Conservation (phyloP, 352 stramenopile species). For the Aphanomyces invadans region DNA sequence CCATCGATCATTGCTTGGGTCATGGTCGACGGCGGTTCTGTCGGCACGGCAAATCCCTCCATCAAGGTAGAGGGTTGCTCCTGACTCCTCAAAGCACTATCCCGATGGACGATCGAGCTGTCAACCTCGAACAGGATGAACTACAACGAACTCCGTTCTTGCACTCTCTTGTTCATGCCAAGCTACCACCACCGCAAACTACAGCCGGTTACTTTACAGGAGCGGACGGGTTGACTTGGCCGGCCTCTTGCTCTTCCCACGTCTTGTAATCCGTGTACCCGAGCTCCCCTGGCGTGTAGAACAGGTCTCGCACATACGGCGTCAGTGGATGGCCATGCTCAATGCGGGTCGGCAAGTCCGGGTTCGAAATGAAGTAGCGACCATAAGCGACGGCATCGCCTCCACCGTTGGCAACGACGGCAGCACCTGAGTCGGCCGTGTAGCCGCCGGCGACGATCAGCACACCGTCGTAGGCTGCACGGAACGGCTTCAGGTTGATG, state of each 20-base stretch:
- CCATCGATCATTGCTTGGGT: no score
- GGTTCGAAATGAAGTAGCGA: conserved; percentile 67
- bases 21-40: no score
- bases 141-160: no score
- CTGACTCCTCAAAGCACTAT: no score
- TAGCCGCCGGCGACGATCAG: conserved; percentile 55
- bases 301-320: conserved; percentile 36
- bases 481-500: conserved; percentile 38
- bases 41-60: no score
- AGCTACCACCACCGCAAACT: no score
- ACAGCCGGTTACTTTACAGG: no score
- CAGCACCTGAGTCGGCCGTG: conserved; percentile 36
- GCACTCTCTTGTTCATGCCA: no score
- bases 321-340: conserved; percentile 36
- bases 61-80: no score
- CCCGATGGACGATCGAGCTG: no score
- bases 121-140: no score
- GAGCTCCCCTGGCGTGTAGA: conserved; percentile 26
- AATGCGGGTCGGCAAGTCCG: conserved; percentile 56
- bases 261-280: conserved; percentile 28
- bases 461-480: conserved; percentile 51
- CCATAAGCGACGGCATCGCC: conserved; percentile 61
- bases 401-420: conserved; percentile 41
- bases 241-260: conserved; percentile 8
- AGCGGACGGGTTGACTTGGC: neutral